A percentile compares a stretch with the other conserved stretches of the same genome.
These are phyloP conservation scores for Pelomyxa schiedti DNA, from an alignment of 78 protist species.

Conservation along the genomic window DNA sequence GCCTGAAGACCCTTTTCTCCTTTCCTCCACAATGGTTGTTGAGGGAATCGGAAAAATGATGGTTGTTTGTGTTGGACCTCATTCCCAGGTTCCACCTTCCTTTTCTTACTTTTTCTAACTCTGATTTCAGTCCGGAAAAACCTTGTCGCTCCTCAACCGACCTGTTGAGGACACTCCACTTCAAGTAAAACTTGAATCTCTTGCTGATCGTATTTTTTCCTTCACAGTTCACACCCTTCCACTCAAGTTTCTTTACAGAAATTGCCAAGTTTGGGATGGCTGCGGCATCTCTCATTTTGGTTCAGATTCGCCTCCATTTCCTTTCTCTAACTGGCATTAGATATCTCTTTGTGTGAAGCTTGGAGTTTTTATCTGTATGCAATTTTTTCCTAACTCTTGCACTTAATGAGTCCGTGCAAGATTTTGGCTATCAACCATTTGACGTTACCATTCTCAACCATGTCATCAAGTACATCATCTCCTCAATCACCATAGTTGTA, in stretches of 20 bases:
- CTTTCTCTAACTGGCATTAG: too few relatives aligned
- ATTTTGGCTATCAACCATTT: conserved; percentile 3
- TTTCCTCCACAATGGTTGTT: neutral
- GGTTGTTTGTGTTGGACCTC: conserved; percentile 45
- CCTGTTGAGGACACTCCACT: conserved; percentile 76
- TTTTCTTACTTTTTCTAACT: too few relatives aligned
- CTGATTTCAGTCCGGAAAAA: too few relatives aligned
- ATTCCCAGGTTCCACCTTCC: too few relatives aligned
- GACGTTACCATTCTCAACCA: too few relatives aligned
- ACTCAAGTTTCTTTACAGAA: too few relatives aligned
- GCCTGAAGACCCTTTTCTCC: neutral
- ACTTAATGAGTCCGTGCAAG: neutral
- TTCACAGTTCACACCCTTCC: too few relatives aligned
- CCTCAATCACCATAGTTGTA: conserved; percentile 87
- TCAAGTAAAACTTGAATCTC: conserved; percentile 59
- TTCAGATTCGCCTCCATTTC: too few relatives aligned
- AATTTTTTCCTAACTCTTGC: too few relatives aligned
- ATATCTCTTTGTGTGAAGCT: conserved; percentile 11
- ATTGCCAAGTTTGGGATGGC: conserved; percentile 63
- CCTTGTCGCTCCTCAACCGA: conserved; percentile 37
- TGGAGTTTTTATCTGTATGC: neutral
- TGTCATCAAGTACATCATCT: conserved; percentile 57
- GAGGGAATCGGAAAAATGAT: conserved; percentile 69
- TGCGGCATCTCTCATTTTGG: conserved; percentile 38
- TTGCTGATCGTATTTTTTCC: conserved; percentile 47